These are phyloP conservation scores for Aureobasidium leucospermi DNA, from an alignment of 2,329 filamentous ascomycete genomes.

Conservation along the genomic window DNA sequence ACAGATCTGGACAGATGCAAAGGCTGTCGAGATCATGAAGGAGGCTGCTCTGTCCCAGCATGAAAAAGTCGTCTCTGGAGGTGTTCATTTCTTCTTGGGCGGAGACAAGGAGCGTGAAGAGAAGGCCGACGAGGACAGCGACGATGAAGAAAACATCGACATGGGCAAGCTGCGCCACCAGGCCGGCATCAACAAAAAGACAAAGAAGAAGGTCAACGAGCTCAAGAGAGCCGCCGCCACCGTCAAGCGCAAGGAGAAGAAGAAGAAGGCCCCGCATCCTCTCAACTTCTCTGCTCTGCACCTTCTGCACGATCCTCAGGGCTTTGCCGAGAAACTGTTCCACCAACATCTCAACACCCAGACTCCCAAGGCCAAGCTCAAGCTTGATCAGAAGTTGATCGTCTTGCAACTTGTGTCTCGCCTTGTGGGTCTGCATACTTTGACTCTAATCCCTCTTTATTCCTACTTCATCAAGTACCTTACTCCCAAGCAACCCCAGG, in stretches of 20 bases:
- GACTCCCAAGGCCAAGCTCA: conserved; percentile 73
- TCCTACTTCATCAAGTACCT: conserved; percentile 92
- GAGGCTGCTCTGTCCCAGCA: conserved; percentile 83
- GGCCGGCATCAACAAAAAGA: conserved; percentile 91
- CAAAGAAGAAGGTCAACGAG: conserved; percentile 72
- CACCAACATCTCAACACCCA: conserved; percentile 70
- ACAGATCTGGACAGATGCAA: conserved; percentile 91
- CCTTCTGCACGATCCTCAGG: conserved; percentile 86
- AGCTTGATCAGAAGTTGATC: conserved; percentile 82
- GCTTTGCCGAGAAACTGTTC: conserved; percentile 85
- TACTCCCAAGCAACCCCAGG: conserved; percentile 77
- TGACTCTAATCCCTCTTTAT: conserved; percentile 84
- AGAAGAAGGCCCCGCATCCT: conserved; percentile 78
- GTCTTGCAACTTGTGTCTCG: conserved; percentile 86
- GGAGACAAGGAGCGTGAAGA: conserved; percentile 95
- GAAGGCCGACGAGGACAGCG: conserved; percentile 73
- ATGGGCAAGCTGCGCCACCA: conserved; percentile 78
- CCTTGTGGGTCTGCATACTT: conserved; percentile 84
- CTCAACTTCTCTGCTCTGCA: conserved; percentile 96
- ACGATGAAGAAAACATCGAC: conserved; percentile 68
- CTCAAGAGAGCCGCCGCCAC: conserved; percentile 76
- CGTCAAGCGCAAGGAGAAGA: conserved; percentile 73
- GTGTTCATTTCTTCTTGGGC: conserved; percentile 89
- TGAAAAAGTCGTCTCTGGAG: conserved; percentile 82
- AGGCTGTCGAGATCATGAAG: conserved; percentile 97